Conservation (phyloP, 1,139 yeast genomes). For the Taphrina deformans region DNA sequence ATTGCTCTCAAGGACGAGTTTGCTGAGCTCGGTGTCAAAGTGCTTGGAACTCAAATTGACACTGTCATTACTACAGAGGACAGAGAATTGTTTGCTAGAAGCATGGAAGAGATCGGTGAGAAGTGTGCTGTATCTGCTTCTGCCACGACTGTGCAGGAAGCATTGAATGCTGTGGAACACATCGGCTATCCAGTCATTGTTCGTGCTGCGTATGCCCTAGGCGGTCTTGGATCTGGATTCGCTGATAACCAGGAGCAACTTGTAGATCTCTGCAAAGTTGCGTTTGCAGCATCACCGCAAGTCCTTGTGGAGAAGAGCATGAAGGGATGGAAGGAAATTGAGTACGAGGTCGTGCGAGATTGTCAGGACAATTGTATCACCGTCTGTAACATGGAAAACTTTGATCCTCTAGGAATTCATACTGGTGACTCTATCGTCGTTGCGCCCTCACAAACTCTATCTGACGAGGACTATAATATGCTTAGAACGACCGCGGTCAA, state of each 20-base stretch:
- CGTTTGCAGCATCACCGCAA: slow-evolving; percentile 95
- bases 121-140: slow-evolving; percentile 93
- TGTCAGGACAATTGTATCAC: slow-evolving; percentile 97
- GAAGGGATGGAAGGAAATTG: slow-evolving; percentile 99
- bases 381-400: slow-evolving; percentile 98
- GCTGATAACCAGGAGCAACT: slow-evolving; percentile 88
- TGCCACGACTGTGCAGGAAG: slow-evolving; percentile 75
- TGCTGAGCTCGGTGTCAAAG: slow-evolving; percentile 86
- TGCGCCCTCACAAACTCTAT: slow-evolving; percentile 96
- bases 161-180: slow-evolving; percentile 75
- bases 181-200: slow-evolving; percentile 96
- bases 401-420: slow-evolving; percentile 97
- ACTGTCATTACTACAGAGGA: slow-evolving; percentile 97
- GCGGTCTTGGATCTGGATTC: slow-evolving; percentile 98
- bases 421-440: slow-evolving; percentile 99
- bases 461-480: slow-evolving; percentile 98
- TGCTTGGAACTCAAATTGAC: slow-evolving; percentile 93
- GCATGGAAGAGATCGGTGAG: slow-evolving; percentile 92
- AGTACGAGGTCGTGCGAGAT: slow-evolving; percentile 98
- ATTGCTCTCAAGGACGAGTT: slow-evolving; percentile 93
- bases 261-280: slow-evolving; percentile 79
- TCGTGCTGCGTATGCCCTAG: slow-evolving; percentile 95
- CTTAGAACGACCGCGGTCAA: slow-evolving; percentile 96
- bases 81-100: slow-evolving; percentile 89
- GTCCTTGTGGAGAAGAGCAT: slow-evolving; percentile 91